Evolutionary conservation across 1,284 basidiomycete genomes (phyloP), one percentile per base, ranked within the genome.

Genomic region (Ceratobasidium papillatum): DNA sequence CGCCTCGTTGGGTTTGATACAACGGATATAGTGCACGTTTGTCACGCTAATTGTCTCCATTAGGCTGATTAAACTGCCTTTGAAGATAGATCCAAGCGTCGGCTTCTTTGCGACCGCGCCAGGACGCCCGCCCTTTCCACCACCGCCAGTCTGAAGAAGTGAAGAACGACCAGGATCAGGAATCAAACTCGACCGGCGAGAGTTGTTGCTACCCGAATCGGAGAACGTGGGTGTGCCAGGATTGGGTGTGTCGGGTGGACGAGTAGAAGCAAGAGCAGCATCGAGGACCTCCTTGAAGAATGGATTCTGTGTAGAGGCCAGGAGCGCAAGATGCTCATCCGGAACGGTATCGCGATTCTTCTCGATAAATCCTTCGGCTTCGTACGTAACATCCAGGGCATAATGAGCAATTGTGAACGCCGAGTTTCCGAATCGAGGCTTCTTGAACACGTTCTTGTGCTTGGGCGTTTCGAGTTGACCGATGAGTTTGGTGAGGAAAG

Each of bases 271-370:
- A 17, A 96, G 87, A 9, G 96, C 95, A 19, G 92, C 88, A 79
- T 98, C 96, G 38, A 99, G 86, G 47, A 99, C 95, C 81, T 99
- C 96, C 81, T 94, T 94, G 75, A 99, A 85, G 87, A 99, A 99
- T 0, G 89, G 84, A 80, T 99, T 99, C 81, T 92, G 93, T 12
- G 96, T 96, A 25, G 86, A 84, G 73, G 92, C 90, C 41, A 99
- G 87, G 12, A 99, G 86, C 7, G 89, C 85, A 87, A 99, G 94
- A 74, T 98, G 97, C 81, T 99, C 98, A 80, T 99, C 98, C 0
- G 98, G 98, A 1, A 99, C 98, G 0, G 98, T 98, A 82, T 99
- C 98, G 71, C 96, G 87, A 81, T 99, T 99, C 87, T 99, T 99
- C 84, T 99, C 98, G 81, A 99, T 86, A 84, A 99, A 99, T 19